Evolutionary conservation across 2,329 filamentous ascomycete species (phyloP).

Genomic region (Colletotrichum simmondsii): DNA sequence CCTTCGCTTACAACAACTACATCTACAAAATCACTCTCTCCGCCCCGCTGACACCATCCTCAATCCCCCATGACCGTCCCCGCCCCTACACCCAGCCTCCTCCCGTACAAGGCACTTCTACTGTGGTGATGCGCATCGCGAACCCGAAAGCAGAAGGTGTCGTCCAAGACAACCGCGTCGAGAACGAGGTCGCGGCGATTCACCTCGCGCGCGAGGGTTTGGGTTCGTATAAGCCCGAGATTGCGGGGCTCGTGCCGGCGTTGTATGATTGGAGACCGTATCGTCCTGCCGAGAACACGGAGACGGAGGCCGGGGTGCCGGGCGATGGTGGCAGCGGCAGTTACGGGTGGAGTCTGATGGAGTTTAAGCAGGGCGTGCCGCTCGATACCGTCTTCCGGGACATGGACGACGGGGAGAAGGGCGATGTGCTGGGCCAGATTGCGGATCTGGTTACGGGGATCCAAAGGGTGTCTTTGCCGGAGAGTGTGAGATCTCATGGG

Average conservation of each 20-base stretch:
- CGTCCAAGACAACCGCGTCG: slow-evolving; percentile 33
- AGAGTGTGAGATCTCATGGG: slow-evolving; percentile 32
- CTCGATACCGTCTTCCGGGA: slow-evolving; percentile 36
- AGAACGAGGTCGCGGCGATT: slow-evolving; percentile 41
- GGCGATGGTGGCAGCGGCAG: background rate
- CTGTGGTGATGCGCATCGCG: slow-evolving; percentile 30
- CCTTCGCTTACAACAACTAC: slow-evolving; percentile 35
- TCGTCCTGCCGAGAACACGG: background rate
- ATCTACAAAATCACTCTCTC: slow-evolving; percentile 35
- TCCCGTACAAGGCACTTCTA: background rate
- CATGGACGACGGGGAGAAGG: slow-evolving; percentile 22
- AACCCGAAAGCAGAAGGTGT: slow-evolving; percentile 26
- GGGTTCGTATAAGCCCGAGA: background rate
- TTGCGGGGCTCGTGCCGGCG: slow-evolving; percentile 35
- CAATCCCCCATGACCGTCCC: slow-evolving; percentile 1
- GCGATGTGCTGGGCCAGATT: slow-evolving; percentile 36
- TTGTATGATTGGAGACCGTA: slow-evolving; percentile 37
- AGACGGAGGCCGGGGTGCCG: too few species aligned
- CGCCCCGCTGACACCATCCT: background rate
- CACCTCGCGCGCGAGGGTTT: slow-evolving; percentile 36
- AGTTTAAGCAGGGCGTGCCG: slow-evolving; percentile 39
- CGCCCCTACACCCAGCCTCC: slow-evolving; percentile 12
- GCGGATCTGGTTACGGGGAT: slow-evolving; percentile 37
- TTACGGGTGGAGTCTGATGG: slow-evolving; percentile 40
- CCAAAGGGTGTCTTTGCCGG: slow-evolving; percentile 34